These are phyloP conservation scores for Cryphonectria radicalis DNA, from an alignment of 2,329 filamentous ascomycete genomes.

Conservation along the genomic window DNA sequence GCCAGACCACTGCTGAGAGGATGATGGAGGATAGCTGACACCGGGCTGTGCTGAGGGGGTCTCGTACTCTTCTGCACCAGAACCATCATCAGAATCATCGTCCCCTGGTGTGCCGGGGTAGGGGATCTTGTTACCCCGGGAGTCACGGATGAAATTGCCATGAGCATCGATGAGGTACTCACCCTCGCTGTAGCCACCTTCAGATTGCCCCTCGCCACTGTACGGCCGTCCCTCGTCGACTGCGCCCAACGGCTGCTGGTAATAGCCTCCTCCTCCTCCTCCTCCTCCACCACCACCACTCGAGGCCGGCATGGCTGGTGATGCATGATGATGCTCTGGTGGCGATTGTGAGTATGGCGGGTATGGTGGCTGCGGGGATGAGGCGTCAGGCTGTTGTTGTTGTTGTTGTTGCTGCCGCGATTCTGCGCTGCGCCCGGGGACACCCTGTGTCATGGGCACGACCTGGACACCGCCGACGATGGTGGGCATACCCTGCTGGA, in stretches of 20 bases:
- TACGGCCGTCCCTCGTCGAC: slow-evolving; percentile 48
- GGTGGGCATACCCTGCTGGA: slow-evolving; percentile 86
- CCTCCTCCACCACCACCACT: slow-evolving; percentile 21
- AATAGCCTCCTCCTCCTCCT: slow-evolving; percentile 40
- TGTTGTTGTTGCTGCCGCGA: slow-evolving; percentile 36
- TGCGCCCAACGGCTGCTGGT: slow-evolving; percentile 48
- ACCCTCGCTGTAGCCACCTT: slow-evolving; percentile 69
- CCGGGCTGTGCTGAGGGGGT: slow-evolving; percentile 50
- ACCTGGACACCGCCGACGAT: slow-evolving; percentile 93
- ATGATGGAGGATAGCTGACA: slow-evolving; percentile 43
- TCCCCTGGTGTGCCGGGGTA: slow-evolving; percentile 51
- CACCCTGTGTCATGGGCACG: slow-evolving; percentile 83
- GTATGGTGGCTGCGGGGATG: slow-evolving; percentile 33
- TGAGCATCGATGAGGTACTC: slow-evolving; percentile 70
- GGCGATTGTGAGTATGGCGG: slow-evolving; percentile 36
- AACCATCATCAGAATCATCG: slow-evolving; percentile 53
- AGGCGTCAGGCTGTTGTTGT: slow-evolving; percentile 17
- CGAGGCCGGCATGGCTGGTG: slow-evolving; percentile 42
- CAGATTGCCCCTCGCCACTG: slow-evolving; percentile 55
- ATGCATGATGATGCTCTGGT: slow-evolving; percentile 37
- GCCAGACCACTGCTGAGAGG: slow-evolving; percentile 47
- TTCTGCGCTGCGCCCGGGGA: slow-evolving; percentile 58
- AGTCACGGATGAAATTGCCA: slow-evolving; percentile 65
- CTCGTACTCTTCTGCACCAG: slow-evolving; percentile 61
- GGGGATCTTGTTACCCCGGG: slow-evolving; percentile 62